Conservation (phyloP, 2,329 filamentous ascomycete genomes). For the Calonectria pseudoreteaudii region DNA sequence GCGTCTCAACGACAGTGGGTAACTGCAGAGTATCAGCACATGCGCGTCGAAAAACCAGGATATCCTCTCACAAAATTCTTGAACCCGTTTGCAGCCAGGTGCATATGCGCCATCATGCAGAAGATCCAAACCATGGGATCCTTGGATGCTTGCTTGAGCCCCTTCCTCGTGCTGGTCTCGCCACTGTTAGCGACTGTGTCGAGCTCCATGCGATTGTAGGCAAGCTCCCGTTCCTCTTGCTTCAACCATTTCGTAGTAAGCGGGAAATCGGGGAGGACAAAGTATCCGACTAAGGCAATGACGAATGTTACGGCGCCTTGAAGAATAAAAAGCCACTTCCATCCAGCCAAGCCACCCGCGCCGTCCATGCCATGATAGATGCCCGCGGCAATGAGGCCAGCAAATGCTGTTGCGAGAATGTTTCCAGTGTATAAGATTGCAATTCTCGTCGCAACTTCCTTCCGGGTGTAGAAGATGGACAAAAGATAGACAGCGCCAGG, state of each 20-base stretch:
- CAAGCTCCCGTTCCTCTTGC: slow-evolving; percentile 57
- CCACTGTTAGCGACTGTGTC: slow-evolving; percentile 59
- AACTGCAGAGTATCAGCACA: slow-evolving; percentile 28
- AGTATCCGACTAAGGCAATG: slow-evolving; percentile 43
- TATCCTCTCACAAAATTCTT: slow-evolving; percentile 46
- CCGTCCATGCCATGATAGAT: slow-evolving; percentile 51
- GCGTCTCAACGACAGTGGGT: slow-evolving; percentile 44
- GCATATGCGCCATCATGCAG: slow-evolving; percentile 63
- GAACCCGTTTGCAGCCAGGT: slow-evolving; percentile 61
- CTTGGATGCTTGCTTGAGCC: slow-evolving; percentile 56
- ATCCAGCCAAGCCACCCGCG: slow-evolving; percentile 41
- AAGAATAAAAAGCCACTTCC: slow-evolving; percentile 70
- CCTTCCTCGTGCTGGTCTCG: slow-evolving; percentile 54
- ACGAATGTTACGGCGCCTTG: slow-evolving; percentile 63
- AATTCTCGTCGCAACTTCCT: slow-evolving; percentile 57
- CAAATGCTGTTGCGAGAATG: slow-evolving; percentile 52
- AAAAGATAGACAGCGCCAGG: slow-evolving; percentile 55
- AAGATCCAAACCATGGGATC: slow-evolving; percentile 63
- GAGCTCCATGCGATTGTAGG: slow-evolving; percentile 54
- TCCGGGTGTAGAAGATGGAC: slow-evolving; percentile 66
- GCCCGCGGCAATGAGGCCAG: slow-evolving; percentile 58
- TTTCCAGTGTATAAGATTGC: slow-evolving; percentile 58
- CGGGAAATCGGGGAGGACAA: slow-evolving; percentile 51
- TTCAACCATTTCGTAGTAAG: slow-evolving; percentile 57
- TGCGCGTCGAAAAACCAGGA: background rate